phyloP scores from a whole-genome alignment of 2,329 filamentous ascomycete species.

The Penicillium aurantiogriseum region DNA sequence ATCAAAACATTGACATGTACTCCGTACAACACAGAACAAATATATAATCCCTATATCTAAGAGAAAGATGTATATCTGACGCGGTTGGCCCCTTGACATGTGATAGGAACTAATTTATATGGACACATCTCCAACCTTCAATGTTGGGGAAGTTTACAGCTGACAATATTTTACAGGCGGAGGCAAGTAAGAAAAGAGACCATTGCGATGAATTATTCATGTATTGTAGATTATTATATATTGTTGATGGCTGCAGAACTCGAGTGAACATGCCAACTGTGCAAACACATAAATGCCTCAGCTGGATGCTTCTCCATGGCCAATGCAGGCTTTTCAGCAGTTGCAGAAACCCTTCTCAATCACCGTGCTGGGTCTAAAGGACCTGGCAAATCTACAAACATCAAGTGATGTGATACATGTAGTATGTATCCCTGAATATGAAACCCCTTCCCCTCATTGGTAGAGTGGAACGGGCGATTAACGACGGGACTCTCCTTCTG shows the following conservation, averaged over 20 bases:
- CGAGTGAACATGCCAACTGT: neutral
- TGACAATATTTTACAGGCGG: no score
- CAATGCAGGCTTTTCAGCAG: neutral
- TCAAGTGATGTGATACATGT: neutral
- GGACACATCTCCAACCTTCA: neutral
- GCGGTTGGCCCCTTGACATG: neutral
- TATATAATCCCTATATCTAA: neutral
- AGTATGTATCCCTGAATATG: conserved; percentile 50
- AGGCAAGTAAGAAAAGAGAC: neutral
- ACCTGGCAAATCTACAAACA: neutral
- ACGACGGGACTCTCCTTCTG: conserved; percentile 49
- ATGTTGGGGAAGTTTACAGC: neutral
- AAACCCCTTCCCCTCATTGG: conserved; percentile 49
- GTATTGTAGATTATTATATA: neutral
- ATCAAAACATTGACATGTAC: neutral
- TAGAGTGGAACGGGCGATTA: conserved; percentile 51
- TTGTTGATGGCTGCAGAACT: neutral
- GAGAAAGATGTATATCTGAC: neutral
- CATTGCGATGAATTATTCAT: neutral
- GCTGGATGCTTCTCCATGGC: neutral
- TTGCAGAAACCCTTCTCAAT: neutral
- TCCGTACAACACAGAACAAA: neutral
- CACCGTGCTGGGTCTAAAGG: no score
- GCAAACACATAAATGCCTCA: neutral
- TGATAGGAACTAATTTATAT: neutral